Conservation (phyloP, 352 stramenopile genomes). For the Globisporangium camurandrum region DNA sequence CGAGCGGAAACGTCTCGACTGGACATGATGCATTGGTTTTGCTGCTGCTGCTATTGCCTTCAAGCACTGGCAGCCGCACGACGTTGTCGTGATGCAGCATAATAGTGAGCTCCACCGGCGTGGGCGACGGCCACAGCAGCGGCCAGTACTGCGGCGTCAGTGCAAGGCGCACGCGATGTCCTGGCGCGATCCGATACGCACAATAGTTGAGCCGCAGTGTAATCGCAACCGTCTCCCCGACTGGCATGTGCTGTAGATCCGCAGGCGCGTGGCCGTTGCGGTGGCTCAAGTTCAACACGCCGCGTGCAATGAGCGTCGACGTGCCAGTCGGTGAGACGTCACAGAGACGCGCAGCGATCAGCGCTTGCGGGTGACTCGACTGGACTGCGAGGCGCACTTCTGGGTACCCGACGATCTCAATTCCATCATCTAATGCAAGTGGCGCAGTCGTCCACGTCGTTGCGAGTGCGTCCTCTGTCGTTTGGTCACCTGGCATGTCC, state of each 20-base stretch:
- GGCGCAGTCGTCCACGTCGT: constrained; percentile 20
- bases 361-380: constrained; percentile 26
- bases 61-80: constrained; percentile 27
- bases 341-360: constrained; percentile 31
- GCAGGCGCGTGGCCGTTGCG: constrained; percentile 24
- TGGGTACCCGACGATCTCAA: constrained; percentile 34
- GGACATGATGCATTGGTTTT: constrained; percentile 9
- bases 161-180: constrained; percentile 26
- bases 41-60: background rate
- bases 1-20: constrained; percentile 25
- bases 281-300: constrained; percentile 38
- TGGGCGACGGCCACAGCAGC: constrained; percentile 39
- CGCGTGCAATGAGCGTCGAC: constrained; percentile 34
- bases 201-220: constrained; percentile 35
- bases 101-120: constrained; percentile 24
- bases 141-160: constrained; percentile 45
- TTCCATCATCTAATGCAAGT: constrained; percentile 1
- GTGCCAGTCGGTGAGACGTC: constrained; percentile 34
- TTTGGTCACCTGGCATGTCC: constrained; percentile 40
- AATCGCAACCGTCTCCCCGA: constrained; percentile 18
- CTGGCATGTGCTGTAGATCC: constrained; percentile 25
- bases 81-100: constrained; percentile 22
- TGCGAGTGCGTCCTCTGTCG: constrained; percentile 26
- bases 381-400: constrained; percentile 29
- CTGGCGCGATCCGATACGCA: constrained; percentile 24